These are phyloP conservation scores for Simmondsia chinensis DNA, from an alignment of 148 eudicot genomes.

Conservation along the genomic window DNA sequence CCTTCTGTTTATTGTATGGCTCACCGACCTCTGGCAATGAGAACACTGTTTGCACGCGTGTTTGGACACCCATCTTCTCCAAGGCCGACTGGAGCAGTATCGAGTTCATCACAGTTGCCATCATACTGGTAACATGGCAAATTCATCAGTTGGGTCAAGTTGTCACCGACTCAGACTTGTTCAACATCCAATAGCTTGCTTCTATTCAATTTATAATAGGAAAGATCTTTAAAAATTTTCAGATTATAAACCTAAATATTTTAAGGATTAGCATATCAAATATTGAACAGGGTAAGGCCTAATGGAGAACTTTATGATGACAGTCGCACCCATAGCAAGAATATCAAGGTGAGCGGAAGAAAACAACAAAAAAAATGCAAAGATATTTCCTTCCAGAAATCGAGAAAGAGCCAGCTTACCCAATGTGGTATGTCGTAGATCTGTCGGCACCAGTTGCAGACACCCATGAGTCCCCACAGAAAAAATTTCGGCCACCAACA, in stretches of 20 bases:
- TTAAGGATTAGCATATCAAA: too few species aligned
- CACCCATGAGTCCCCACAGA: constrained; percentile 91
- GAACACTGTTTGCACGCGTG: constrained; percentile 82
- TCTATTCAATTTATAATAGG: too few species aligned
- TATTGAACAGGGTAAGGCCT: too few species aligned
- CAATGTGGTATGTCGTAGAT: constrained; percentile 85
- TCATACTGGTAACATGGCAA: constrained; percentile 51
- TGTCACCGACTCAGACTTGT: too few species aligned
- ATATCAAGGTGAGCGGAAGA: neutral
- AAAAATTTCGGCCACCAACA: constrained; percentile 94
- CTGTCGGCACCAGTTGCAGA: constrained; percentile 84
- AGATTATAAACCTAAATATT: neutral
- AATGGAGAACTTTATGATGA: too few species aligned
- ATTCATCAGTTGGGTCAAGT: too few species aligned
- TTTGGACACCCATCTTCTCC: constrained; percentile 76
- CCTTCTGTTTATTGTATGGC: constrained; percentile 75
- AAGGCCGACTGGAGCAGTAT: constrained; percentile 84
- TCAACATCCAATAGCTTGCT: too few species aligned
- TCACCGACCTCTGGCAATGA: constrained; percentile 80
- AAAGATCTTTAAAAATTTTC: too few species aligned
- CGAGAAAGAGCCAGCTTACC: constrained; percentile 34
- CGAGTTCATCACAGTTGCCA: constrained; percentile 97
- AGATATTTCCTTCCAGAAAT: neutral
- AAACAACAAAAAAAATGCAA: neutral
- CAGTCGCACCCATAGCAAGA: too few species aligned